Percentiles rank a stretch among this genome's conserved stretches.
Evolutionary conservation across 2,329 filamentous ascomycete species (phyloP).

Genomic region (Fusarium sp.): DNA sequence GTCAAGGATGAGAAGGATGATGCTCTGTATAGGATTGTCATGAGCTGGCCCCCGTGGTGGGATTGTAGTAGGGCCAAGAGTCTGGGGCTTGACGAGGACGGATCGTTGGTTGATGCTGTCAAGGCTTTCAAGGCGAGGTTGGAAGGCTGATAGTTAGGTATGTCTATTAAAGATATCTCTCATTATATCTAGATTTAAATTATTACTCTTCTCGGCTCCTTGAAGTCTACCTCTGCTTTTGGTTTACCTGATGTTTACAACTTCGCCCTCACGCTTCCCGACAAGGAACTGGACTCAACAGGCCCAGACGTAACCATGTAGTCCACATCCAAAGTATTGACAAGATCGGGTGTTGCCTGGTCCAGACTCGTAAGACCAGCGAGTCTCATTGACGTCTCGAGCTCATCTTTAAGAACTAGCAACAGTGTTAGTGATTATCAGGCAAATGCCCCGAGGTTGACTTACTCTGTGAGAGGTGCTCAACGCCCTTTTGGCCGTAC

Average conservation of each 20-base stretch:
- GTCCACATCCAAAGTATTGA: conserved; percentile 49
- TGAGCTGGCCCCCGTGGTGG: conserved; percentile 65
- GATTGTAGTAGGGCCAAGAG: conserved; percentile 62
- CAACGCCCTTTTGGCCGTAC: conserved; percentile 65
- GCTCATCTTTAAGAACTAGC: conserved; percentile 47
- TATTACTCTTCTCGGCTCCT: neutral
- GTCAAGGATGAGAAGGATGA: conserved; percentile 61
- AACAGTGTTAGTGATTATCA: neutral
- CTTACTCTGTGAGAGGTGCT: conserved; percentile 66
- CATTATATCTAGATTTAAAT: conserved; percentile 3
- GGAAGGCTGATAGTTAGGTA: conserved; percentile 8
- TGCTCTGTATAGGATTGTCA: conserved; percentile 61
- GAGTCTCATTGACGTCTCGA: conserved; percentile 48
- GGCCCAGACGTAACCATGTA: conserved; percentile 44
- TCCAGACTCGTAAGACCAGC: conserved; percentile 46
- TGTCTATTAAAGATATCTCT: conserved; percentile 4
- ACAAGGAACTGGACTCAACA: conserved; percentile 13
- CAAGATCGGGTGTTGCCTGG: conserved; percentile 43
- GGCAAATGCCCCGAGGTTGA: neutral
- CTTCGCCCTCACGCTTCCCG: conserved; percentile 17
- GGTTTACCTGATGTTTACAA: conserved; percentile 11
- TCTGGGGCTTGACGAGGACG: conserved; percentile 63
- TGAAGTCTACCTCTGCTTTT: neutral
- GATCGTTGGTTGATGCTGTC: conserved; percentile 50
- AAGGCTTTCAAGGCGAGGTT: conserved; percentile 42